Conservation (phyloP, 805 yeast genomes). For the Candida krabiensis region DNA sequence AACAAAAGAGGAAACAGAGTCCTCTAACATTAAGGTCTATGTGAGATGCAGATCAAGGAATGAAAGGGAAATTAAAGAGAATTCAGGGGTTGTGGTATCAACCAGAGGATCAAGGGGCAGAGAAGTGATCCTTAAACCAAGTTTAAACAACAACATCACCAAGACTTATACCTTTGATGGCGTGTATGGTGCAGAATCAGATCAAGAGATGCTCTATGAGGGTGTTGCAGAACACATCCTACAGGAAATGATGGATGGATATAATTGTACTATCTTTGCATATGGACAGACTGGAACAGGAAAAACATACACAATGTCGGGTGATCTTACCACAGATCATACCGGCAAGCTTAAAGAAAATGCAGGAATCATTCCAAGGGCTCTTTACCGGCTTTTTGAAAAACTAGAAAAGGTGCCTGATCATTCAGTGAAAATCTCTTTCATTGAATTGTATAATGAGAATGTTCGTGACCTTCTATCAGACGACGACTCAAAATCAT, state of each 20-base stretch:
- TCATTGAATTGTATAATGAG: constrained; percentile 85
- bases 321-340: constrained; percentile 49
- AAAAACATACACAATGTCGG: constrained; percentile 78
- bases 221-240: constrained; percentile 65
- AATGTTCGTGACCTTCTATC: constrained; percentile 72
- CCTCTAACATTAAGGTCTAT: constrained; percentile 56
- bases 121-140: constrained; percentile 49
- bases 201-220: constrained; percentile 65
- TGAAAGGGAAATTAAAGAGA: constrained; percentile 54
- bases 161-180: constrained; percentile 74
- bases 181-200: constrained; percentile 81
- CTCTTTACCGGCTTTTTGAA: constrained; percentile 54
- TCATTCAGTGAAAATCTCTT: constrained; percentile 72
- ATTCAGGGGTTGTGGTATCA: constrained; percentile 61
- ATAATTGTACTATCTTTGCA: constrained; percentile 79
- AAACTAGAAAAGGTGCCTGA: constrained; percentile 48
- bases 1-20: constrained; percentile 12
- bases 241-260: constrained; percentile 69
- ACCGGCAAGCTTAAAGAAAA: constrained; percentile 36
- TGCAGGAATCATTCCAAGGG: constrained; percentile 68
- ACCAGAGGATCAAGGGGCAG: constrained; percentile 46
- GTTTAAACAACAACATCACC: constrained; percentile 30
- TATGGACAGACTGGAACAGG: constrained; percentile 87
- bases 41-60: constrained; percentile 66
- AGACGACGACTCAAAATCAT: constrained; percentile 43